These are phyloP conservation scores for Gaultheria prostrata DNA, from an alignment of 148 eudicot genomes.

Conservation along the genomic window DNA sequence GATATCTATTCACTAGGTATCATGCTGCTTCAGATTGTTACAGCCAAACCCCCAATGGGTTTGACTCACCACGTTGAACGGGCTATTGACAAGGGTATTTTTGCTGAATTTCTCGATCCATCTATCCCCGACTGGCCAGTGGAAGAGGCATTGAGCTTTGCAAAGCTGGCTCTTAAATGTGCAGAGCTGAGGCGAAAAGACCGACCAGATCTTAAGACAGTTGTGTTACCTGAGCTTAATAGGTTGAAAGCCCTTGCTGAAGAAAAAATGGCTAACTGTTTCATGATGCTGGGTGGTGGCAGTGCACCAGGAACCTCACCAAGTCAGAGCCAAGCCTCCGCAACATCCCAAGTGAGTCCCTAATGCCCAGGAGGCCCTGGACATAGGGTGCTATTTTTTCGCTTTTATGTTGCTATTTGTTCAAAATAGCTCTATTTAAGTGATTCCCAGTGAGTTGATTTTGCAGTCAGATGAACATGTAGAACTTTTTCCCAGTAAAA, in stretches of 20 bases:
- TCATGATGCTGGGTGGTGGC: background rate
- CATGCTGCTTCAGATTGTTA: slow-evolving; percentile 37
- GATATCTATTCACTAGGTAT: slow-evolving; percentile 41
- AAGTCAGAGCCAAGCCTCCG: slow-evolving; percentile 16
- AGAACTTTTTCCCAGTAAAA: background rate
- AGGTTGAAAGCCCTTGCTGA: slow-evolving; percentile 30
- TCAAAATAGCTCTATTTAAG: background rate
- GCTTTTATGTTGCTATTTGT: background rate
- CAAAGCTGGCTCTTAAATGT: slow-evolving; percentile 34
- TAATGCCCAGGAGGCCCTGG: background rate
- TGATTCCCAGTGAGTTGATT: background rate
- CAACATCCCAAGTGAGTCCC: slow-evolving; percentile 14
- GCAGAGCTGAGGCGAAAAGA: slow-evolving; percentile 39
- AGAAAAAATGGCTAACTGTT: slow-evolving; percentile 21
- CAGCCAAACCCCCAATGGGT: slow-evolving; percentile 44
- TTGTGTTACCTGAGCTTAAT: slow-evolving; percentile 32
- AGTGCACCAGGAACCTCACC: slow-evolving; percentile 11
- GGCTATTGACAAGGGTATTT: slow-evolving; percentile 34
- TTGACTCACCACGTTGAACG: slow-evolving; percentile 36
- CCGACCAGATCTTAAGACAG: slow-evolving; percentile 36
- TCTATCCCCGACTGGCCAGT: slow-evolving; percentile 32
- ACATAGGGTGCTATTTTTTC: background rate
- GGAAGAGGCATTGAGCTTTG: slow-evolving; percentile 28
- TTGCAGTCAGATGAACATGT: background rate
- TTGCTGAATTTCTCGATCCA: slow-evolving; percentile 36